Percentiles rank a stretch among this genome's conserved stretches.
phyloP scores from a whole-genome alignment of 768 basidiomycete species.

The Cyclocybe aegerita region DNA sequence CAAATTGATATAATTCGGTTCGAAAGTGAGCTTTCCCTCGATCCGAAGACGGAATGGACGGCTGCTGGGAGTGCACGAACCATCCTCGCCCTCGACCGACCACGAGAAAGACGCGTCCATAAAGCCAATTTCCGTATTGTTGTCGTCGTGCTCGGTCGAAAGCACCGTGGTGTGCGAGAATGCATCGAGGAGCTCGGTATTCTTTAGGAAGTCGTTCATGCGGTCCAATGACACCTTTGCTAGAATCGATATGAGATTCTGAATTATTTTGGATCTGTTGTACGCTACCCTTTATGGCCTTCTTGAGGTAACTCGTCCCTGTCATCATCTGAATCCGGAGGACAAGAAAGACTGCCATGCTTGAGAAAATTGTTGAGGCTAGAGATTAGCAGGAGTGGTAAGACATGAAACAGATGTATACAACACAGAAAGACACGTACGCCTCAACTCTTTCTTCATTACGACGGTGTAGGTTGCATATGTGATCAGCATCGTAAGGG shows the following conservation, averaged over 20 bases:
- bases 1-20: constrained; percentile 49
- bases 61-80: constrained; percentile 29
- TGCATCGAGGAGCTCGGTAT: constrained; percentile 50
- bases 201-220: constrained; percentile 37
- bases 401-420: not conserved
- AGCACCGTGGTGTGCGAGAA: constrained; percentile 25
- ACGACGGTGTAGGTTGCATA: constrained; percentile 55
- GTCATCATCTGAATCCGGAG: constrained; percentile 51
- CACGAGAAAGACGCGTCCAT: constrained; percentile 54
- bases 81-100: constrained; percentile 33
- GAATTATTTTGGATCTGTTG: too few species aligned
- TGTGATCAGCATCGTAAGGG: constrained; percentile 65
- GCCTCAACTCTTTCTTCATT: constrained; percentile 36
- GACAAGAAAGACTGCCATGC: constrained; percentile 62
- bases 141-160: not conserved
- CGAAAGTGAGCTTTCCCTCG: constrained; percentile 56
- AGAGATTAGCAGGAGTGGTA: not conserved
- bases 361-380: constrained; percentile 48
- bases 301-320: constrained; percentile 26
- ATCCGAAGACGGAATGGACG: constrained; percentile 51
- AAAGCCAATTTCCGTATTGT: constrained; percentile 44
- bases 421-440: constrained; percentile 2
- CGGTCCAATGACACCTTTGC: constrained; percentile 69
- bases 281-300: constrained; percentile 14
- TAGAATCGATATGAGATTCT: constrained; percentile 11